Evolutionary conservation across 148 eudicot species (phyloP).

Genomic region (Silene conica): DNA sequence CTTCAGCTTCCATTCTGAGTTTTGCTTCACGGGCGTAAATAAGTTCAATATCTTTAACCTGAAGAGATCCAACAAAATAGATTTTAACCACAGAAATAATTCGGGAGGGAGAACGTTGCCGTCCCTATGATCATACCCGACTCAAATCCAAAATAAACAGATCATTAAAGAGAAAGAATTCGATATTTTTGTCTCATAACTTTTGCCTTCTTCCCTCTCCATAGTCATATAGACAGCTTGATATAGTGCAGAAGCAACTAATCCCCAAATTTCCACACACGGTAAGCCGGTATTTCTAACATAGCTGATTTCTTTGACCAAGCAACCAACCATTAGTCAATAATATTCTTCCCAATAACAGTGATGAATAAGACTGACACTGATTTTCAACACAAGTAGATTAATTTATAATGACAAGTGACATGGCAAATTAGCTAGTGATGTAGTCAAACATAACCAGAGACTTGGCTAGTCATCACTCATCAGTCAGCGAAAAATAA

Average conservation of each 20-base stretch:
- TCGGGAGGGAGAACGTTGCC: background rate
- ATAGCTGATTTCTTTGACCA: background rate
- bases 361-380: background rate
- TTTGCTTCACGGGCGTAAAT: conserved; percentile 39
- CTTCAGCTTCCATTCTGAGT: conserved; percentile 54
- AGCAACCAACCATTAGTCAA: too few species aligned
- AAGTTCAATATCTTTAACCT: conserved; percentile 57
- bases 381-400: background rate
- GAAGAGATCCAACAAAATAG: conserved; percentile 11
- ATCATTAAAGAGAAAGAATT: background rate
- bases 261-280: background rate
- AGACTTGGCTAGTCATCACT: background rate
- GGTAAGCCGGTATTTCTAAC: background rate
- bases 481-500: background rate
- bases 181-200: too few species aligned
- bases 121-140: background rate
- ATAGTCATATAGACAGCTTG: too few species aligned
- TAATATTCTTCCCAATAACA: background rate
- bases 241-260: too few species aligned
- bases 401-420: background rate
- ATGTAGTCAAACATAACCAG: background rate
- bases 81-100: too few species aligned
- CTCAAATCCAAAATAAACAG: background rate
- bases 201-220: too few species aligned
- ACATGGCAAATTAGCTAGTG: background rate